These are phyloP conservation scores for Monosporascus sp. DNA, from an alignment of 2,329 filamentous ascomycete genomes.

Conservation along the genomic window DNA sequence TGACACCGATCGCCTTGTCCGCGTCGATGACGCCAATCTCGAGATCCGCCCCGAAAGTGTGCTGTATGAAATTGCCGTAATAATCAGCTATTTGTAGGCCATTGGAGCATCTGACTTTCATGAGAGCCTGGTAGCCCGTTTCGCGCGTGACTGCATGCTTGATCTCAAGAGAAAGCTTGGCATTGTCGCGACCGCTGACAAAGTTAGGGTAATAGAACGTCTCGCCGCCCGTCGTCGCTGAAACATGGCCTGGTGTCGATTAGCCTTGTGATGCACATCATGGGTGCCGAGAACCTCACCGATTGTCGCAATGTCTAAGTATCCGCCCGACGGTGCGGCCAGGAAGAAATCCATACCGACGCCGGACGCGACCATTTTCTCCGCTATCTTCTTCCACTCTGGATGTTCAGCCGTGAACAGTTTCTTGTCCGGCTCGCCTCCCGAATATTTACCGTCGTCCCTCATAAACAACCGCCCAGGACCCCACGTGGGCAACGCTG, in stretches of 20 bases:
- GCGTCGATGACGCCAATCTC: slow-evolving; percentile 90
- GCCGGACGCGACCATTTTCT: slow-evolving; percentile 81
- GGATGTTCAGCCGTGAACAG: slow-evolving; percentile 86
- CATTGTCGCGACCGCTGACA: slow-evolving; percentile 75
- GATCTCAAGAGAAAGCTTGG: slow-evolving; percentile 80
- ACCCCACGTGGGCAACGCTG: slow-evolving; percentile 86
- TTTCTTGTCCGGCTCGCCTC: slow-evolving; percentile 87
- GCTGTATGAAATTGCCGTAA: slow-evolving; percentile 93
- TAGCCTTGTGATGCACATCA: neutral
- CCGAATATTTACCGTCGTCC: slow-evolving; percentile 80
- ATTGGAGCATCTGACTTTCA: slow-evolving; percentile 98
- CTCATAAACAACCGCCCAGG: slow-evolving; percentile 79
- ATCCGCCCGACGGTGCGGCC: slow-evolving; percentile 82
- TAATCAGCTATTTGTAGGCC: slow-evolving; percentile 91
- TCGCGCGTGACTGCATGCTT: slow-evolving; percentile 81
- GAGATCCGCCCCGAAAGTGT: slow-evolving; percentile 89
- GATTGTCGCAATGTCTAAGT: slow-evolving; percentile 88
- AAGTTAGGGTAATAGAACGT: slow-evolving; percentile 98
- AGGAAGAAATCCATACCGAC: slow-evolving; percentile 93
- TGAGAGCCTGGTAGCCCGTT: slow-evolving; percentile 89
- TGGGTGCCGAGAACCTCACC: slow-evolving; percentile 45
- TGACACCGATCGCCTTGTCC: slow-evolving; percentile 87
- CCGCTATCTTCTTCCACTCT: slow-evolving; percentile 77
- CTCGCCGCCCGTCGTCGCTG: slow-evolving; percentile 87
- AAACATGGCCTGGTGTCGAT: slow-evolving; percentile 60